Evolutionary conservation across 257 asterid genomes (phyloP).

Genomic region (Petrea volubilis): DNA sequence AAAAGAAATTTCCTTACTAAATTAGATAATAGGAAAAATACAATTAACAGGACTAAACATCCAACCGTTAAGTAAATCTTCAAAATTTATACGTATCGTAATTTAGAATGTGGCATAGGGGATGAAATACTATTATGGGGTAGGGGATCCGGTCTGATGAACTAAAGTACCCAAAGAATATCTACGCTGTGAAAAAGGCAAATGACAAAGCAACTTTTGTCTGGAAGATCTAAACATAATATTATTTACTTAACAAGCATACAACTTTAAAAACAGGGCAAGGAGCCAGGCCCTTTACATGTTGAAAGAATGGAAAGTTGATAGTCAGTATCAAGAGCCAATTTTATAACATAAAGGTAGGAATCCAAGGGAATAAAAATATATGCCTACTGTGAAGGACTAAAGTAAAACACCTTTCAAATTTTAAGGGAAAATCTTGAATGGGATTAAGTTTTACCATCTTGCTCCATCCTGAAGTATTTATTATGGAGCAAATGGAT

Average conservation of each 20-base stretch:
- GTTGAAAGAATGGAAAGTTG: not conserved
- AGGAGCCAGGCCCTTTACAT: not conserved
- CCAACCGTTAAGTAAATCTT: too few relatives aligned
- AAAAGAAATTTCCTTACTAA: too few relatives aligned
- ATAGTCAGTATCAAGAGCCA: slow-evolving; percentile 4
- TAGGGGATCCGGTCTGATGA: too few relatives aligned
- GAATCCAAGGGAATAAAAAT: slow-evolving; percentile 39
- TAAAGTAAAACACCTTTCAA: not conserved
- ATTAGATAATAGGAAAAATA: too few relatives aligned
- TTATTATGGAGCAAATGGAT: too few relatives aligned
- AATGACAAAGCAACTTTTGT: slow-evolving; percentile 19
- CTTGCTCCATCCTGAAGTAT: too few relatives aligned
- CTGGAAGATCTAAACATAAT: not conserved
- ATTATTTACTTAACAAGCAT: not conserved
- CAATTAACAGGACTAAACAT: too few relatives aligned
- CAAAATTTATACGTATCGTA: too few relatives aligned
- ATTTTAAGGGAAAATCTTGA: not conserved
- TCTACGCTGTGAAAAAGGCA: not conserved
- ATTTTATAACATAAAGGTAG: not conserved
- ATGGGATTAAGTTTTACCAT: too few relatives aligned
- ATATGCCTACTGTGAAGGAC: not conserved
- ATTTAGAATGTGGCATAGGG: too few relatives aligned
- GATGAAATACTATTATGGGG: too few relatives aligned
- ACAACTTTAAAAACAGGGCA: not conserved
- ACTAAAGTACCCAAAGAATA: not conserved